These are phyloP conservation scores for Massarina eburnea DNA, from an alignment of 2,329 filamentous ascomycete species.

Conservation along the genomic window DNA sequence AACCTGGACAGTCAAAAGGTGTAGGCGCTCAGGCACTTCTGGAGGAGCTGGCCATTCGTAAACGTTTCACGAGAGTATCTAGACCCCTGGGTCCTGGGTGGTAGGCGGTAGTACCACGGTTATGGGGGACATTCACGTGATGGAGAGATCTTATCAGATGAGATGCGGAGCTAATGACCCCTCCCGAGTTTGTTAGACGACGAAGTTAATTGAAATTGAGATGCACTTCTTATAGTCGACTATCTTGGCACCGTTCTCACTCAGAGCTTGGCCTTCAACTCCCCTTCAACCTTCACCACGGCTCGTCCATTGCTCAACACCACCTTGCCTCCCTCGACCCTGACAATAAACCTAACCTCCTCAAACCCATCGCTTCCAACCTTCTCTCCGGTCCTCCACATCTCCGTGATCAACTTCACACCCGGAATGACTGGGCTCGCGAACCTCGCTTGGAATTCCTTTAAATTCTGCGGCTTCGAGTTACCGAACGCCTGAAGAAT, in stretches of 20 bases:
- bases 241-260: neutral
- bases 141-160: constrained; percentile 31
- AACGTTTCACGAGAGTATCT: neutral
- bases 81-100: neutral
- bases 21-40: neutral
- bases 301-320: constrained; percentile 86
- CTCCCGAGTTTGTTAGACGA: neutral
- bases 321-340: constrained; percentile 78
- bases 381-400: constrained; percentile 74
- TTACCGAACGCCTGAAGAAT: constrained; percentile 73
- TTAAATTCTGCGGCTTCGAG: constrained; percentile 77
- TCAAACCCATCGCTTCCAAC: constrained; percentile 66
- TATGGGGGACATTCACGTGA: constrained; percentile 5
- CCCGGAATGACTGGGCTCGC: constrained; percentile 81
- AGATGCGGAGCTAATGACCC: constrained; percentile 4
- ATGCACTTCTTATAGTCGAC: neutral
- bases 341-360: constrained; percentile 78
- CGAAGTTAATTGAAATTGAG: neutral
- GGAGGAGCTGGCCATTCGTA: neutral
- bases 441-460: constrained; percentile 87
- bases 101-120: neutral
- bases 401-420: constrained; percentile 77
- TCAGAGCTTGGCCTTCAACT: constrained; percentile 44
- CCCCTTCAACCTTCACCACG: constrained; percentile 66
- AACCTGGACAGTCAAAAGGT: constrained; percentile 12